Evolutionary conservation across 179 eudicot species (phyloP), one percentile per base, ranked within the genome.

Genomic region (Actinidia arguta): DNA sequence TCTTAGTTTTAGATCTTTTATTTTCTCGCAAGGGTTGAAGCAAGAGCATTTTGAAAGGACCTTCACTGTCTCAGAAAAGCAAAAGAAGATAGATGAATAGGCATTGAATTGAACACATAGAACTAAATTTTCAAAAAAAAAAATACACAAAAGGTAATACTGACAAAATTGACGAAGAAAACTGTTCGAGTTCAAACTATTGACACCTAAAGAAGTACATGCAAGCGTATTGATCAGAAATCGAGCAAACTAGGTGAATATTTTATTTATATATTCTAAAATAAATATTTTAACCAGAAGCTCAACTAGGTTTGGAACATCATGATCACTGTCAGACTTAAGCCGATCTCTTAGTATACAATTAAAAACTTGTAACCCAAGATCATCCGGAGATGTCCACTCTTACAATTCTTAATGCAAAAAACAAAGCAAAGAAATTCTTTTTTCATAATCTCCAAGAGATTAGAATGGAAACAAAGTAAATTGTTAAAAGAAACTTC

Each of bases 91-190:
- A 27, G 6, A 54, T 54, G 20, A 51, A 51, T 20, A 46, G 17
- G 75, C 56, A n/a, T n/a, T n/a, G n/a, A n/a, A n/a, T n/a, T 6
- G n/a, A 31, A n/a, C 12, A 72, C 36, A 7, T 20, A 31, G 42
- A 44, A 59, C 24, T 20, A 42, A 47, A 6, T 9, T 54, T 18
- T 20, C 79, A 5, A 76, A 76, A 50, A 4, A 75, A 56, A 58
- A 20, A 31, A 18, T 39, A 17, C 5, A 50, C 10, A 48, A 9
- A 24, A 54, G 24, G 50, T 18, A n/a, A 22, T 13, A 54, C 13
- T 75, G 17, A 25, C 55, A 67, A 66, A 79, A 79, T 42, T 54
- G 14, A 79, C 11, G 12, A 67, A 79, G 64, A 27, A 51, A 36
- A 31, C 25, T 36, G 50, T 46, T 51, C 1, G 39, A 25, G 4